Evolutionary conservation across 139 green algal species (phyloP).

Genomic region (Microglena sp.): DNA sequence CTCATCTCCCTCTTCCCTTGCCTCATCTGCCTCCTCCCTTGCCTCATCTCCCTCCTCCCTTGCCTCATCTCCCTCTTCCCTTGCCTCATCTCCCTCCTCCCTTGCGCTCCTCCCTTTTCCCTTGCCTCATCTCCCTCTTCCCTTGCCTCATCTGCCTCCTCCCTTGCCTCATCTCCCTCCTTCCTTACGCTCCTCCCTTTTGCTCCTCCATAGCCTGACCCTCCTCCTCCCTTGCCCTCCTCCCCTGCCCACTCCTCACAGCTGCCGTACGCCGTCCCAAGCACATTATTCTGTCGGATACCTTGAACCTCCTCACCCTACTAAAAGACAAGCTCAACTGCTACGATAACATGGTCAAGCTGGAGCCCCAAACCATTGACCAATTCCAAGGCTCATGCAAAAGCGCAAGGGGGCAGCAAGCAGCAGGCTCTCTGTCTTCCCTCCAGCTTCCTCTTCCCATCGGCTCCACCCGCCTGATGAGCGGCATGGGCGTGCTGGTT

Average conservation of each 20-base stretch:
- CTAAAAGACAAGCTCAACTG: no score
- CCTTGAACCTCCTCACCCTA: not conserved
- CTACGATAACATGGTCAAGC: no score
- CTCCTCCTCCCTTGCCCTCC: not conserved
- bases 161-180: not conserved
- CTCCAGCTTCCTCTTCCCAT: no score
- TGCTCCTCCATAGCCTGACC: not conserved
- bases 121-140: not conserved
- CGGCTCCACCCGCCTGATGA: no score
- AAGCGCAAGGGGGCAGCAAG: no score
- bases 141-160: not conserved
- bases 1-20: not conserved
- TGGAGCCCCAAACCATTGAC: no score
- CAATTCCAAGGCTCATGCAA: no score
- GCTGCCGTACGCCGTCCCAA: constrained; percentile 6
- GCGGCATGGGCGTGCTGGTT: no score
- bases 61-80: not conserved
- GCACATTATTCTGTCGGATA: constrained; percentile 9
- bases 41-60: not conserved
- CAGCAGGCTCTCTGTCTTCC: no score
- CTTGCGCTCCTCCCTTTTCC: not conserved
- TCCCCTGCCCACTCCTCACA: not conserved
- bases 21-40: not conserved
- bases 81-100: not conserved
- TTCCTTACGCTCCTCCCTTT: not conserved